Evolutionary conservation across 129 eudicot species (phyloP), one percentile per base, ranked within the genome.

Genomic region (Smallanthus sonchifolius): DNA sequence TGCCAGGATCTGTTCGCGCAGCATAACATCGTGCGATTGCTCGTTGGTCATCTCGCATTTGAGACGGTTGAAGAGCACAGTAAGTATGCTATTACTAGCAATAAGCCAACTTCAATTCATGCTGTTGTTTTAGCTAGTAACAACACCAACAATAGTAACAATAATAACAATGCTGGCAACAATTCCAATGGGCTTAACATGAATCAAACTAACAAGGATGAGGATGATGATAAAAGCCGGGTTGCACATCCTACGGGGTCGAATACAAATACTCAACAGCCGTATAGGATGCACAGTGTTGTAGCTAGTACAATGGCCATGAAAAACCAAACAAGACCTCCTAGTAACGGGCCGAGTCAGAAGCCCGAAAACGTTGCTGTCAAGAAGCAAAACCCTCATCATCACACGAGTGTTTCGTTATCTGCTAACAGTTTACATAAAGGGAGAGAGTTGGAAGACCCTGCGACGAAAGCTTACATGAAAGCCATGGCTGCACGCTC

Each of bases 31-130:
- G 82, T 83, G 42, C 48, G 86, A 44, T 70, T 83, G 70, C 73
- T 83, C 6, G 86, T 83, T 43, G 79, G 86, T 0, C 86, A 83
- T 55, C 62, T 83, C 0, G 86, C 86, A 3, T 83, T 83, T 28
- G 86, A 79, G 38, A 83, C 86, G 1, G 79, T 83, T 2, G 83
- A 83, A 14, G 86, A 83, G 7, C 86, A 83, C 15, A 83, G 86
- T 56, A 83, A 78, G 80, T 83, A 83, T n/a, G 80, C 86, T 5
- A 78, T 83, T 45, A 75, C 86, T 28, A 78, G 83, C 8, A 83
- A 78, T 14, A 72, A 82, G 37, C 75, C 75, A 3, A 81, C 62
- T 59, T 82, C 86, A 3, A 77, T 82, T 55, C 83, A 79, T 69
- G 76, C 83, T 36, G 83, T 83, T 70, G 83, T 83, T 37, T 52